Base-by-base conservation (phyloP, 176 grass and related monocot genomes). In the Pontederia paniculata region DNA sequence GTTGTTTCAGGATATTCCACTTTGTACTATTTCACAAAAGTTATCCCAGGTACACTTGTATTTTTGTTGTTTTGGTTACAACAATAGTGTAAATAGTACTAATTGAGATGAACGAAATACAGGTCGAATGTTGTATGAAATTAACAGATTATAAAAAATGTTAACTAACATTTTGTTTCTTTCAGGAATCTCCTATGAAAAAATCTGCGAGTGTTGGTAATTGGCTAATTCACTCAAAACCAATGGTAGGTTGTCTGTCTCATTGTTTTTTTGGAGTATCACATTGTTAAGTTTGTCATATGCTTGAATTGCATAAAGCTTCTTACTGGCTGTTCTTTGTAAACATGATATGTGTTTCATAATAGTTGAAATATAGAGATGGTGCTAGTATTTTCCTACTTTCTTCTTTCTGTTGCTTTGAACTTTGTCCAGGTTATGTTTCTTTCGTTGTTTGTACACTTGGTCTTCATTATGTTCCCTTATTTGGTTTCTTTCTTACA, bases 141-240 rank as follows among this genome's bases (percentile, higher is more conserved):
- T 18, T 18, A 16, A 28, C 18, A 42, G 17, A 41, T 19, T 42
- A 31, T 51, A 23, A 13, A 31, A 31, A 19, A 10, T 76, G 68
- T 53, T 71, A 42, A 46, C 37, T 67, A 15, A 51, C n/a, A 57
- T 61, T 44, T 42, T 48, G 77, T 4, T 5, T 58, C 67, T 63
- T 48, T 68, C 71, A 97, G 86, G 86, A 71, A 76, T 78, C 75
- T 61, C 60, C 73, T 19, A 57, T 97, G 62, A 78, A 60, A 79
- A 97, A 97, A 89, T 97, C 91, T 68, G 91, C 91, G 23, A 97
- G 91, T 67, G 77, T 83, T 68, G 83, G 86, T 80, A 82, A 96
- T 74, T 77, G 91, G 80, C 58, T 73, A 73, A 45, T 74, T 65
- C 72, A 66, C 41, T 0, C 74, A 52, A 97, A 97, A 77, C 79